These are phyloP conservation scores for Crassisporium funariophilum DNA, from an alignment of 768 basidiomycete species.

Conservation along the genomic window DNA sequence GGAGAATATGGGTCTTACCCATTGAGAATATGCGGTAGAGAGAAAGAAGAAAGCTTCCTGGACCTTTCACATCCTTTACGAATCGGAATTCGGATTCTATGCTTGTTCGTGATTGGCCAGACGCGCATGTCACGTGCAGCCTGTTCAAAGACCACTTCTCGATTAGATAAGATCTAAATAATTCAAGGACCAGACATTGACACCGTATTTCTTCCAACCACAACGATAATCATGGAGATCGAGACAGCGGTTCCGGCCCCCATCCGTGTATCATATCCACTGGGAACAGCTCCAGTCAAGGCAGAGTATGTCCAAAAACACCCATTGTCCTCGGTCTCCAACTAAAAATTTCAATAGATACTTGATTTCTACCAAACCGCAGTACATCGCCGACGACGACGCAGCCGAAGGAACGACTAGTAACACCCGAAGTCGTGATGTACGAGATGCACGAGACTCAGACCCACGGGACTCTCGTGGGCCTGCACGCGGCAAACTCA, in stretches of 20 bases:
- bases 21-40: no score
- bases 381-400: slow-evolving; percentile 39
- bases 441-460: slow-evolving; percentile 19
- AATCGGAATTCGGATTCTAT: no score
- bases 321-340: neutral
- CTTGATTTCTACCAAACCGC: slow-evolving; percentile 29
- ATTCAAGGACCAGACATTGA: no score
- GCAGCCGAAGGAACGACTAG: slow-evolving; percentile 63
- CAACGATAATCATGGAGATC: no score
- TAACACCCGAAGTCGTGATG: slow-evolving; percentile 26
- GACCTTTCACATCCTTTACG: no score
- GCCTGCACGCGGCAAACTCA: slow-evolving; percentile 33
- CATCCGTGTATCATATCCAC: slow-evolving; percentile 14
- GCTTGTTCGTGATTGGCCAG: no score
- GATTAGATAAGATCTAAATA: no score
- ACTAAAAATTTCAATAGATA: slow-evolving; percentile 25
- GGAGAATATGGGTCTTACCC: no score
- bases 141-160: no score
- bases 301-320: slow-evolving; percentile 32
- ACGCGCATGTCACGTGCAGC: no score
- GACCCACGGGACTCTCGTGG: slow-evolving; percentile 21
- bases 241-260: neutral
- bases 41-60: no score
- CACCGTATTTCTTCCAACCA: no score
- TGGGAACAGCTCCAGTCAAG: slow-evolving; percentile 42